These are phyloP conservation scores for Paraglomus brasilianum DNA, from an alignment of 192 early-diverging fungal species.

Conservation along the genomic window DNA sequence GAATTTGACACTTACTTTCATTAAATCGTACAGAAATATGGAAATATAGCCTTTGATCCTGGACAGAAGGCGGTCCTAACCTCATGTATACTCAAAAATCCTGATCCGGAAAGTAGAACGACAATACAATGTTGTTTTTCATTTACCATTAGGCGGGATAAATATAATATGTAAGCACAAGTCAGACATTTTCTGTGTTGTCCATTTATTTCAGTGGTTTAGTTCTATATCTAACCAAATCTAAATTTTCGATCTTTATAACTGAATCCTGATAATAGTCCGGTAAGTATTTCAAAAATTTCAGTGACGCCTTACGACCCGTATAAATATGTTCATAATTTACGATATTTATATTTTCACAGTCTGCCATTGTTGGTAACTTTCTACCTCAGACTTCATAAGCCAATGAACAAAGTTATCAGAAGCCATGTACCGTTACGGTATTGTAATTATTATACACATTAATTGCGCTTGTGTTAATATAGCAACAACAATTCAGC, in stretches of 20 bases:
- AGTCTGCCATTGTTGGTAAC: conserved; percentile 67
- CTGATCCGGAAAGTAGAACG: conserved; percentile 48
- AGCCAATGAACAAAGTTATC: too few species aligned
- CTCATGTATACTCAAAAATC: conserved; percentile 77
- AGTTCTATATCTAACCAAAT: conserved; percentile 10
- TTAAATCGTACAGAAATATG: conserved; percentile 68
- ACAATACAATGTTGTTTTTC: conserved; percentile 86
- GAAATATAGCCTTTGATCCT: conserved; percentile 95
- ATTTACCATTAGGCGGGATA: conserved; percentile 93
- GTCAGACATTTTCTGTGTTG: not conserved
- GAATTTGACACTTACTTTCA: not conserved
- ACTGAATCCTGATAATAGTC: not conserved
- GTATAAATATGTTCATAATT: not conserved
- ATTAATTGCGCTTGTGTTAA: too few species aligned
- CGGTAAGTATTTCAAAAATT: not conserved
- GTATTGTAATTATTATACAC: too few species aligned
- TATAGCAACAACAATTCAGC: too few species aligned
- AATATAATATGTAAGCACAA: conserved; percentile 82
- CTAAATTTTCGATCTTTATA: not conserved
- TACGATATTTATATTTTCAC: not conserved
- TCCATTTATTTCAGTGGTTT: not conserved
- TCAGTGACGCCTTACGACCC: not conserved
- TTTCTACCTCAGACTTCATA: conserved; percentile 51
- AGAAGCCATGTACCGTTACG: too few species aligned
- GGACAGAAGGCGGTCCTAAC: conserved; percentile 96